Conservation (phyloP, 2,329 filamentous ascomycete genomes). For the Alternaria conjuncta region DNA sequence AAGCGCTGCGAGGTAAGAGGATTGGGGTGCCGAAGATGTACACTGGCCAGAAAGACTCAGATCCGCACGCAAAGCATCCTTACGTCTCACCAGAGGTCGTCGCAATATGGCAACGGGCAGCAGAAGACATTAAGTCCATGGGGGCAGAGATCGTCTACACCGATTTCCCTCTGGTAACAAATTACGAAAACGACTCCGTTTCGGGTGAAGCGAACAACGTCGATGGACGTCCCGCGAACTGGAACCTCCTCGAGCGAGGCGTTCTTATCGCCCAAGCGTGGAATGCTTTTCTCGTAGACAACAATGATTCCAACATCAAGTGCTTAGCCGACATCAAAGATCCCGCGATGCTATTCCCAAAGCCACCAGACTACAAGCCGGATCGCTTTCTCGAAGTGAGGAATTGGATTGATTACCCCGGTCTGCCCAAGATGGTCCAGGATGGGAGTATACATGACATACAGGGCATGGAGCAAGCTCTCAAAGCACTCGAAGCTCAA, state of each 20-base stretch:
- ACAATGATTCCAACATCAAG: conserved; percentile 49
- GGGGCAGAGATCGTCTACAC: conserved; percentile 54
- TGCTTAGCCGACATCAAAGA: conserved; percentile 51
- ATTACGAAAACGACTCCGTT: conserved; percentile 52
- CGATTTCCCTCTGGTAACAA: conserved; percentile 56
- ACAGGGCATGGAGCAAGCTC: conserved; percentile 51
- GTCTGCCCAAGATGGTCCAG: conserved; percentile 39
- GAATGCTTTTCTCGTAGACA: conserved; percentile 58
- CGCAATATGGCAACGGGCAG: conserved; percentile 44
- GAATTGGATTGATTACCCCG: conserved; percentile 51
- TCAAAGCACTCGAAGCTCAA: conserved; percentile 56
- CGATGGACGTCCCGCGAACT: conserved; percentile 51
- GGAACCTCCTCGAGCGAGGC: conserved; percentile 57
- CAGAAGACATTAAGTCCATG: conserved; percentile 46
- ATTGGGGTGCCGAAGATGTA: conserved; percentile 61
- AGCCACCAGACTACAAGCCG: conserved; percentile 46
- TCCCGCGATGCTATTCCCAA: conserved; percentile 45
- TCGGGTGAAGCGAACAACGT: conserved; percentile 51
- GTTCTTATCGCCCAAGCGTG: conserved; percentile 60
- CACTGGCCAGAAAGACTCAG: conserved; percentile 50
- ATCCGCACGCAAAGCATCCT: conserved; percentile 43
- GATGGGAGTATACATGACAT: conserved; percentile 51
- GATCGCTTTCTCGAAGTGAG: conserved; percentile 49
- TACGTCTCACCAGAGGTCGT: conserved; percentile 49
- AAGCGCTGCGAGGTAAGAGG: conserved; percentile 52